Evolutionary conservation across 352 stramenopile genomes (phyloP), one percentile per base, ranked within the genome.

Genomic region (Blastocystis sp.): DNA sequence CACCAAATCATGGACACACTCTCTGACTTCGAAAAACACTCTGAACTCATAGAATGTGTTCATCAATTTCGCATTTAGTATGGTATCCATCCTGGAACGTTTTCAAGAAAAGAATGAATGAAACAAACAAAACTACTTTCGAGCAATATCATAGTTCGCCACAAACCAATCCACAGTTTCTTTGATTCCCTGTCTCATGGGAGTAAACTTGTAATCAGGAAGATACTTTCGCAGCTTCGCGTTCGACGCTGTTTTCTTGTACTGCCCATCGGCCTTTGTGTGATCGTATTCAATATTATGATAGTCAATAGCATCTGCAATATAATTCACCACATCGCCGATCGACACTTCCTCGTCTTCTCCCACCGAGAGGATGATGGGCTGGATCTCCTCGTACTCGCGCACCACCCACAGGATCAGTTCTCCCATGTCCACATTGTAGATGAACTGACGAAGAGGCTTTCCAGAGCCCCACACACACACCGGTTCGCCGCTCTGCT

Each of bases 241-340:
- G 90, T 98, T 99, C 90, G 92, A 96, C 2, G 96, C 96, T 15
- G 97, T 98, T 93, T 99, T 99, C 92, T 98, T 98, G 92, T 96
- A 98, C 92, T 99, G 97, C 5, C 97, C 97, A 91, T 99, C 96
- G n/a, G 94, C 93, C 90, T 98, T 98, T 47, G 90, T 94, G 5
- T 93, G 95, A 91, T 98, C 95, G 84, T 98, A 96, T 73, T 89
- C 87, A 39, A 93, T 91, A 61, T 92, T 92, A 61, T 92, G 70
- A 54, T 96, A 97, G 4, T 92, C 88, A 92, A 97, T 95, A 39
- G 92, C 91, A 1, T 90, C 66, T 13, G 94, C 94, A 87, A 97
- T 94, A 66, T 91, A 84, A 2, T 91, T 61, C 13, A 96, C 96
- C 3, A 98, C 95, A 89, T 98, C 93, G 47, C 93, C 93, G 89